Evolutionary conservation across 352 stramenopile genomes (phyloP).

Genomic region (Globisporangium okanoganense): DNA sequence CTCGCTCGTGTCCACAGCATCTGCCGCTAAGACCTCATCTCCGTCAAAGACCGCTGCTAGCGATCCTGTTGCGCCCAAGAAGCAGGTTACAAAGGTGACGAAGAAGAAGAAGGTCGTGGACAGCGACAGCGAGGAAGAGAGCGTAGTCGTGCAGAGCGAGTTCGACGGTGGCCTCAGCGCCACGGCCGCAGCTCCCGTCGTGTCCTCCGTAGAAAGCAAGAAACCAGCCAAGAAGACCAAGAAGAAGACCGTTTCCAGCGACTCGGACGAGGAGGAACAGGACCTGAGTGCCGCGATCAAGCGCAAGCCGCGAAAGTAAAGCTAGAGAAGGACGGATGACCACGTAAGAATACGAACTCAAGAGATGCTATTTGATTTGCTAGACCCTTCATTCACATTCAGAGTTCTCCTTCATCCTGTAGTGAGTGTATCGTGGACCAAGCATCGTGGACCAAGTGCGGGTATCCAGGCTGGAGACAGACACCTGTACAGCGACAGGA

Average conservation of each 20-base stretch:
- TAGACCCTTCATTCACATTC: background rate
- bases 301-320: slow-evolving; percentile 38
- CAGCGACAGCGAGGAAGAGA: slow-evolving; percentile 70
- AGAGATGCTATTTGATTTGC: slow-evolving; percentile 6
- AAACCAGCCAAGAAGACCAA: slow-evolving; percentile 36
- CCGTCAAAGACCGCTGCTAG: background rate
- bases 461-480: background rate
- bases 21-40: background rate
- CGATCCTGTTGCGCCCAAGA: background rate
- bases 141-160: slow-evolving; percentile 71
- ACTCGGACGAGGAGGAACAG: slow-evolving; percentile 47
- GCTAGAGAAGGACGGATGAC: background rate
- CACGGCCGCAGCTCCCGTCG: slow-evolving; percentile 9
- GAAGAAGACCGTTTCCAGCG: slow-evolving; percentile 36
- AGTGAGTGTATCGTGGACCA: too few species aligned
- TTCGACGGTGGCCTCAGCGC: slow-evolving; percentile 25
- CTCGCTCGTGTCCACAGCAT: slow-evolving; percentile 5
- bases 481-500: background rate
- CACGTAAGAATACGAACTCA: background rate
- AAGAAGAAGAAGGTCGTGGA: slow-evolving; percentile 21
- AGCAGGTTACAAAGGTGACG: slow-evolving; percentile 7
- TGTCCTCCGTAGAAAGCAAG: slow-evolving; percentile 16
- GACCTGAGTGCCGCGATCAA: slow-evolving; percentile 75
- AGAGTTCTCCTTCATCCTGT: background rate
- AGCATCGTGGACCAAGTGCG: background rate